Percentiles rank a stretch among this genome's conserved stretches.
Evolutionary conservation across 306 rosid species (phyloP).

Genomic region (Cicer pinnatifidum): DNA sequence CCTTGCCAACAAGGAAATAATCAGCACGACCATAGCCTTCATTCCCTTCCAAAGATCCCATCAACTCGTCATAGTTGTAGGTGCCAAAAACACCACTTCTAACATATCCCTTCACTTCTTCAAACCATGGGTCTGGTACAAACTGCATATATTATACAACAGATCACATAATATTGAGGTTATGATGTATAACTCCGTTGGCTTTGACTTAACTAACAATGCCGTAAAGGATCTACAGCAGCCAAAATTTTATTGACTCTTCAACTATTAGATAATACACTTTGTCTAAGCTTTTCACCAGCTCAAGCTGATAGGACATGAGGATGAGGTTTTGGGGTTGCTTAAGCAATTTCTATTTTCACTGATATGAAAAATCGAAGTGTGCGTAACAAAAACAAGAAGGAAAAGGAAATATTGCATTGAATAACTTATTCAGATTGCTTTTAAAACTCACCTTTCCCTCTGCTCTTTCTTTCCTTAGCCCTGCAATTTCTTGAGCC

Average conservation of each 20-base stretch:
- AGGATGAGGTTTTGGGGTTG: conserved; percentile 13
- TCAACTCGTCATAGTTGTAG: conserved; percentile 66
- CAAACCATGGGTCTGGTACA: conserved; percentile 83
- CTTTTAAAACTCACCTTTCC: conserved; percentile 61
- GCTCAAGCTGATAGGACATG: not conserved
- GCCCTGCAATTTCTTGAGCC: conserved; percentile 83
- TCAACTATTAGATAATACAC: not conserved
- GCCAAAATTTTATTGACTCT: conserved; percentile 6
- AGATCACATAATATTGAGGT: conserved; percentile 20
- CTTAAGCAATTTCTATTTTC: not conserved
- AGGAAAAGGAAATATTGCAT: not conserved
- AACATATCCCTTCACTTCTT: conserved; percentile 79
- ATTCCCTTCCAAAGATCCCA: conserved; percentile 90
- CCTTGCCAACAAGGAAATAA: conserved; percentile 94
- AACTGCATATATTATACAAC: conserved; percentile 55
- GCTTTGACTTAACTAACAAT: not conserved
- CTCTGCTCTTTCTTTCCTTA: conserved; percentile 82
- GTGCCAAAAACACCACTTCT: conserved; percentile 87
- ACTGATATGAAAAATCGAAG: not conserved
- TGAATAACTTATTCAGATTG: conserved; percentile 12
- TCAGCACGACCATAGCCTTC: conserved; percentile 93
- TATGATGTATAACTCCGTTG: not conserved
- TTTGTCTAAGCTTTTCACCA: not conserved
- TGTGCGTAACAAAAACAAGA: not conserved
- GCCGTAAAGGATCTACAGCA: not conserved